Conservation (phyloP, 2,329 filamentous ascomycete genomes). For the Aspergillus sergii region DNA sequence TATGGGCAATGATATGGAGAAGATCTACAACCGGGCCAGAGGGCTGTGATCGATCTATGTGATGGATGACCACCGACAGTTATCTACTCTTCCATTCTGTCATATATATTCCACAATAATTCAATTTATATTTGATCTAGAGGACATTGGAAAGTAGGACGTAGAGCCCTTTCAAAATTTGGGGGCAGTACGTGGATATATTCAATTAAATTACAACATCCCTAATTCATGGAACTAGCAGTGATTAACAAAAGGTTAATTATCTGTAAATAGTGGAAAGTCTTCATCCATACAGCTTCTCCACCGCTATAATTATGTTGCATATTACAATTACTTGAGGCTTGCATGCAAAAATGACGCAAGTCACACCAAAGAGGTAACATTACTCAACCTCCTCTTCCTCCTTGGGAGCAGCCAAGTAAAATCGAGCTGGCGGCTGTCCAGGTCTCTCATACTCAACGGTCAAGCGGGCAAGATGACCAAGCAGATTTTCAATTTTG, state of each 20-base stretch:
- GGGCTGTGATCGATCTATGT: not conserved
- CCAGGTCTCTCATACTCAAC: conserved; percentile 54
- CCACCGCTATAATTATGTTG: not conserved
- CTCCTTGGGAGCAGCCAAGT: conserved; percentile 45
- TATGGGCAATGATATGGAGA: conserved; percentile 37
- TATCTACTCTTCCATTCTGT: not conserved
- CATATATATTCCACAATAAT: not conserved
- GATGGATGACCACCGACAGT: not conserved
- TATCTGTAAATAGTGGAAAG: not conserved
- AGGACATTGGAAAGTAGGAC: not conserved
- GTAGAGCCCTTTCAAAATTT: not conserved
- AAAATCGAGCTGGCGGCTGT: conserved; percentile 46
- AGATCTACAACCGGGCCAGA: conserved; percentile 23
- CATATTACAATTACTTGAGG: too few species aligned
- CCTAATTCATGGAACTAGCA: not conserved
- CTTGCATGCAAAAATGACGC: not conserved
- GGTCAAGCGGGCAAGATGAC: conserved; percentile 51
- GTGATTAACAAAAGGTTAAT: not conserved
- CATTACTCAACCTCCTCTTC: conserved; percentile 47
- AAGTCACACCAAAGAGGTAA: not conserved
- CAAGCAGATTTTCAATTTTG: conserved; percentile 54
- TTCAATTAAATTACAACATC: conserved; percentile 2
- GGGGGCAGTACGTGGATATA: not conserved
- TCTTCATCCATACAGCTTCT: not conserved
- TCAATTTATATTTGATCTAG: too few species aligned